These are phyloP conservation scores for Bidens hawaiensis DNA, from an alignment of 140 eudicot genomes.

Conservation along the genomic window DNA sequence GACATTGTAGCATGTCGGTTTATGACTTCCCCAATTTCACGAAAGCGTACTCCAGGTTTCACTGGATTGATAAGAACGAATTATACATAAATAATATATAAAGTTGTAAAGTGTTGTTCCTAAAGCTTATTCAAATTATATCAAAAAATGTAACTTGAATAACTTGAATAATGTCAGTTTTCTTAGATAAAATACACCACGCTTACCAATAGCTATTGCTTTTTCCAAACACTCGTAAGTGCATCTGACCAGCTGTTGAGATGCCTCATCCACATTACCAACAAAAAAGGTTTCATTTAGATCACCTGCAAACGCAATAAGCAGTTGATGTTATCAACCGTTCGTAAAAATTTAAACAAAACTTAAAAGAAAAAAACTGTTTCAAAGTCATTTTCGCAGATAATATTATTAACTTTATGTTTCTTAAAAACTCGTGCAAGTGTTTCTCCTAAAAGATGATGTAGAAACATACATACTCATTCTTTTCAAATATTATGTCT, in stretches of 20 bases:
- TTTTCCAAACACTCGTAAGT: slow-evolving; percentile 70
- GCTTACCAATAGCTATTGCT: slow-evolving; percentile 17
- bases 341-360: background rate
- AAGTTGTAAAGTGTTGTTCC: background rate
- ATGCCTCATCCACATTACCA: slow-evolving; percentile 77
- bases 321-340: background rate
- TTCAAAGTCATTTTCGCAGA: background rate
- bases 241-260: slow-evolving; percentile 66
- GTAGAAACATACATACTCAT: background rate
- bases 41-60: slow-evolving; percentile 93
- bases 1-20: slow-evolving; percentile 94
- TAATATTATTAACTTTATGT: background rate
- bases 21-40: slow-evolving; percentile 89
- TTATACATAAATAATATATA: background rate
- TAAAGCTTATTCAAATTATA: background rate
- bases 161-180: background rate
- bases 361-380: background rate
- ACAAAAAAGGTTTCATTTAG: slow-evolving; percentile 70
- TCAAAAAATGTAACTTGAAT: background rate
- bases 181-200: too few species aligned
- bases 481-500: background rate
- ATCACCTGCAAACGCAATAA: slow-evolving; percentile 20
- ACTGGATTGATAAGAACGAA: slow-evolving; percentile 43
- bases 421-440: background rate
- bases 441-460: background rate